These are phyloP conservation scores for Penicillium coffeae DNA, from an alignment of 495 filamentous ascomycete species.

Conservation along the genomic window DNA sequence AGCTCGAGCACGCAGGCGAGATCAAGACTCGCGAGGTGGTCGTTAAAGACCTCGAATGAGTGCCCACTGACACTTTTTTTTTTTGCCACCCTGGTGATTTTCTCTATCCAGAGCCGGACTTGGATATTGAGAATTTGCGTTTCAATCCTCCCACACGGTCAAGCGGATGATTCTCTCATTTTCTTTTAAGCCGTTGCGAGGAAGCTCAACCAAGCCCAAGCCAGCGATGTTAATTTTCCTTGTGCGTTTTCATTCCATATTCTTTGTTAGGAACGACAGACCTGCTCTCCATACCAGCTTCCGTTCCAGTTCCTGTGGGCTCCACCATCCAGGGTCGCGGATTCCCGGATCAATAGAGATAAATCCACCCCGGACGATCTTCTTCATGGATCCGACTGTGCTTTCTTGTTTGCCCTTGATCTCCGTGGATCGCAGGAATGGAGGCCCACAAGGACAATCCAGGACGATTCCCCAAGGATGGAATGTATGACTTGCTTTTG, in stretches of 20 bases:
- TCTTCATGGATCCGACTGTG: not conserved
- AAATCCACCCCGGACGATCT: not conserved
- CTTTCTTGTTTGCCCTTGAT: not conserved
- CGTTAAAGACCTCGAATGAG: too few relatives aligned
- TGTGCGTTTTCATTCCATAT: not conserved
- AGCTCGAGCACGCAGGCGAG: constrained; percentile 30
- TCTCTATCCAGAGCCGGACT: not conserved
- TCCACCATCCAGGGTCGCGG: not conserved
- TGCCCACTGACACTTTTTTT: not conserved
- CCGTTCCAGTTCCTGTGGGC: not conserved
- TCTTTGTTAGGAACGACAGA: not conserved
- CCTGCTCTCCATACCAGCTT: not conserved
- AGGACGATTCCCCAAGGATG: too few relatives aligned
- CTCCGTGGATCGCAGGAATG: too few relatives aligned
- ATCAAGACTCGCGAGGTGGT: constrained; percentile 26
- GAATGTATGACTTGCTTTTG: too few relatives aligned
- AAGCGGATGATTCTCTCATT: not conserved
- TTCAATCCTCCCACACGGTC: not conserved
- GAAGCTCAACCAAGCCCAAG: too few relatives aligned
- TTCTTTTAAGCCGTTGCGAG: not conserved
- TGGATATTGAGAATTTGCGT: not conserved
- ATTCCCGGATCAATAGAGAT: not conserved
- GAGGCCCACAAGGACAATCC: too few relatives aligned
- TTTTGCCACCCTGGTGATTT: not conserved
- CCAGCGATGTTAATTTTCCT: not conserved